phyloP scores from a whole-genome alignment of 768 basidiomycete species.

The Cytidiella melzeri region DNA sequence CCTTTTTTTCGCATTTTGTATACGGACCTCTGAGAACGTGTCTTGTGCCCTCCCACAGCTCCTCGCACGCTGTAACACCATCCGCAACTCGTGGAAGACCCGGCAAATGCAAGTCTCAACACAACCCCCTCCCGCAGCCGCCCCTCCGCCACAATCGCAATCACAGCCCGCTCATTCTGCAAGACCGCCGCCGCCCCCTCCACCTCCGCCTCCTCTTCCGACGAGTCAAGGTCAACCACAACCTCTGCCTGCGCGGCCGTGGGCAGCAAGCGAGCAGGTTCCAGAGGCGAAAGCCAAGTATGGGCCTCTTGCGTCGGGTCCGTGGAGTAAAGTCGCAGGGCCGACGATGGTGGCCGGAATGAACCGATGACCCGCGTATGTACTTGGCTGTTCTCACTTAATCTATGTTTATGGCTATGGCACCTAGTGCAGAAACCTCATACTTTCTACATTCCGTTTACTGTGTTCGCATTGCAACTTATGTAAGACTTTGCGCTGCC shows the following conservation, averaged over 20 bases:
- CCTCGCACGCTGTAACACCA: constrained; percentile 52
- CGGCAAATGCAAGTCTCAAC: constrained; percentile 35
- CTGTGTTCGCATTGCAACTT: no score
- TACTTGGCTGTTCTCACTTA: background rate
- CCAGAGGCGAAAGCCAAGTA: constrained; percentile 44
- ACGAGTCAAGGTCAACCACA: background rate
- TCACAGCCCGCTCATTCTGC: constrained; percentile 16
- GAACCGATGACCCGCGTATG: constrained; percentile 65
- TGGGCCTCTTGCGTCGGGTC: constrained; percentile 57
- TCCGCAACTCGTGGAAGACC: constrained; percentile 72
- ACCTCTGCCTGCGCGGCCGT: constrained; percentile 3
- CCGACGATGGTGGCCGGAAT: constrained; percentile 57
- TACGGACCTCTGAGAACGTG: no score
- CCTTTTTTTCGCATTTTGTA: constrained; percentile 11
- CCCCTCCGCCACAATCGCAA: constrained; percentile 7
- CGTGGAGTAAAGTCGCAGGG: constrained; percentile 71
- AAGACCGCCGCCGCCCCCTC: constrained; percentile 16
- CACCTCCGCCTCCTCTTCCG: constrained; percentile 15
- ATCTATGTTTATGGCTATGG: constrained; percentile 7
- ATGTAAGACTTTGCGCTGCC: no score
- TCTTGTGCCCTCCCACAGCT: constrained; percentile 40
- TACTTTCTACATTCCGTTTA: background rate
- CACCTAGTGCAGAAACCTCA: background rate
- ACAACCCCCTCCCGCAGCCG: constrained; percentile 12
- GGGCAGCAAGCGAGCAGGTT: constrained; percentile 1